Base-by-base conservation (phyloP, 345 rosid species). In the Ceriops decandra region DNA sequence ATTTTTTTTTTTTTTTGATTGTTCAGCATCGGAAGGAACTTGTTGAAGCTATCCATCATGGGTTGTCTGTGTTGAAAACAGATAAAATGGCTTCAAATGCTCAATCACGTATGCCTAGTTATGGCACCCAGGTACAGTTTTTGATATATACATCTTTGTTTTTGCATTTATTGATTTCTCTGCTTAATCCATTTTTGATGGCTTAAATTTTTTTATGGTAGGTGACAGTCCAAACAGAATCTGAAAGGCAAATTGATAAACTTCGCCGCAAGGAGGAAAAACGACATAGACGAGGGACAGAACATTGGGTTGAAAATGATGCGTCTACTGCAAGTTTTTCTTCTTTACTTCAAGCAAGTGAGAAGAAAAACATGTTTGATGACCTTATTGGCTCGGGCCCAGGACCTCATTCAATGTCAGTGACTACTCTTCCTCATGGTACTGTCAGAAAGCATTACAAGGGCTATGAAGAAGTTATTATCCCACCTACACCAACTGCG, bases 201-300 rank as follows among this genome's bases (percentile, higher is more conserved):
- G 54, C 19, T 67, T 20, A 31, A 62, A 27, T 57, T 28, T 21
- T 4, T 15, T 15, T 13, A 13, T 42, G 49, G 49, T 75, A 93
- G 98, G 98, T 93, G 70, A 93, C 90, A 52, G 97, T 93, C 33
- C 98, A 91, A 79, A 93, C 84, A 68, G 97, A 91, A 81, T 86
- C 97, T 52, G 92, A 79, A 68, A 83, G 73, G 76, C 96, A 93
- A 82, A 93, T 91, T 73, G 97, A 93, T 77, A 93, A 93, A 74
- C 91, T 93, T 64, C 88, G 98, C 52, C 97, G 96, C 57, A 93
- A 91, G 84, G 98, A 93, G 83, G 97, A 89, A 87, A 91, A 87
- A 83, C 84, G 86, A 68, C 72, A 85, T 70, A 88, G 87, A 74
- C 92, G 93, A 7, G 90, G 84, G 82, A 71, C 84, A 47, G 98